Conservation (phyloP, 2,329 filamentous ascomycete species). For the Leptodontidium sp. region DNA sequence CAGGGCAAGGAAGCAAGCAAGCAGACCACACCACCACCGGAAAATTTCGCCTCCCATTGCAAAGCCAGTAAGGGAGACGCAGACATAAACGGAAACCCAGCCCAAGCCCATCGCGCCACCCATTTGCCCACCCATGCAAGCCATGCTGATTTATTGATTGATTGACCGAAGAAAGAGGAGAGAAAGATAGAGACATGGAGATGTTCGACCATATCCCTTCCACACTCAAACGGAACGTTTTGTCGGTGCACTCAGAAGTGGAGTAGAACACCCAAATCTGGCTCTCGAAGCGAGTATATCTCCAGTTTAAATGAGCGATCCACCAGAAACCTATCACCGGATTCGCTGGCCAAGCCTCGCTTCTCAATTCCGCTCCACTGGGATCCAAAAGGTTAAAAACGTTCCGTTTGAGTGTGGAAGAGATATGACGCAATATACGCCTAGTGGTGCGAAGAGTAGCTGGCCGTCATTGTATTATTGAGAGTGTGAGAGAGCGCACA, state of each 20-base stretch:
- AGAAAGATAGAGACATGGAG: neutral
- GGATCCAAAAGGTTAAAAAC: too few relatives aligned
- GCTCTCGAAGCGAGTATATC: too few relatives aligned
- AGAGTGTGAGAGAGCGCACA: neutral
- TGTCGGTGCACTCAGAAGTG: too few relatives aligned
- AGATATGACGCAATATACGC: neutral
- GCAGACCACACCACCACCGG: neutral
- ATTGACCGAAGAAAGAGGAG: neutral
- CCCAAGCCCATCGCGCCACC: neutral
- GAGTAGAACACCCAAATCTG: too few relatives aligned
- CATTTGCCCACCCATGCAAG: neutral
- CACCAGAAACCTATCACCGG: too few relatives aligned
- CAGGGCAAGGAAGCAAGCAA: neutral
- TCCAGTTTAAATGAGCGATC: too few relatives aligned
- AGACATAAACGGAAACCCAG: neutral
- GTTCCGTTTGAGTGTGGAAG: too few relatives aligned
- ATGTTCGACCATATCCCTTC: neutral
- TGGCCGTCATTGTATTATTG: neutral
- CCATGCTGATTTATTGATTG: conserved; percentile 1
- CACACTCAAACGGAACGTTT: too few relatives aligned
- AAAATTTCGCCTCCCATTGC: neutral
- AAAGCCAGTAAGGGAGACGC: neutral
- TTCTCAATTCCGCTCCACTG: too few relatives aligned
- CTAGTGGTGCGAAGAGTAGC: neutral
- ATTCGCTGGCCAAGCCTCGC: too few relatives aligned